These are phyloP conservation scores for Quercus phellos DNA, from an alignment of 331 rosid genomes.

Conservation along the genomic window DNA sequence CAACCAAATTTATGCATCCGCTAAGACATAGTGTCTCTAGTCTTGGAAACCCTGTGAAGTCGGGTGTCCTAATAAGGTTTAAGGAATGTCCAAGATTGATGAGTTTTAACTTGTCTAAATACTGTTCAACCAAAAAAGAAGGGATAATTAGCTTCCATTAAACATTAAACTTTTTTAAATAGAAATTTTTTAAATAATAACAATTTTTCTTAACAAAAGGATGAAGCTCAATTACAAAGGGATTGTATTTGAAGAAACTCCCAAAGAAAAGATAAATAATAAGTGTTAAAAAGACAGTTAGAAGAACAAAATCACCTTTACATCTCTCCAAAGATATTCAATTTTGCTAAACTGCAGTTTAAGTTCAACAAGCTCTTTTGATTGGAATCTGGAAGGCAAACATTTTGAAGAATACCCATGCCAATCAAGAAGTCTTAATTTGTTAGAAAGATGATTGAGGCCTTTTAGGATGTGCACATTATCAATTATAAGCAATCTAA, in stretches of 20 bases:
- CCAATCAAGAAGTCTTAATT: slow-evolving; percentile 12
- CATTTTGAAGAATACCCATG: slow-evolving; percentile 5
- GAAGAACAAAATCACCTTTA: slow-evolving; percentile 1
- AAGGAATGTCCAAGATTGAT: slow-evolving; percentile 22
- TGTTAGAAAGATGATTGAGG: slow-evolving; percentile 4
- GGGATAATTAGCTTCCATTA: not conserved
- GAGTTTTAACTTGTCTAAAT: slow-evolving; percentile 16
- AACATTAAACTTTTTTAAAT: no score
- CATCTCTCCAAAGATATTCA: not conserved
- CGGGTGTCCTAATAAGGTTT: slow-evolving; percentile 20
- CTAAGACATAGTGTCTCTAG: slow-evolving; percentile 29
- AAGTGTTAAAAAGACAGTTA: not conserved
- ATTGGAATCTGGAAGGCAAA: slow-evolving; percentile 4
- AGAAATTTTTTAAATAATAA: no score
- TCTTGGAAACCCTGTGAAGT: slow-evolving; percentile 23
- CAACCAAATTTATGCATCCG: slow-evolving; percentile 29
- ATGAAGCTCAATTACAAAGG: no score
- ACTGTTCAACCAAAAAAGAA: slow-evolving; percentile 3
- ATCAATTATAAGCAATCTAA: not conserved
- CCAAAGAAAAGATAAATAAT: no score
- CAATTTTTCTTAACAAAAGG: no score
- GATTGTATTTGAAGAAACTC: not conserved
- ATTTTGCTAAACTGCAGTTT: not conserved
- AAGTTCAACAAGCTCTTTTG: slow-evolving; percentile 11
- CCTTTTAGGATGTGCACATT: not conserved